Percentiles rank a stretch among this genome's conserved stretches.
These are phyloP conservation scores for Diplodia sapinea DNA, from an alignment of 2,329 filamentous ascomycete species.

Conservation along the genomic window DNA sequence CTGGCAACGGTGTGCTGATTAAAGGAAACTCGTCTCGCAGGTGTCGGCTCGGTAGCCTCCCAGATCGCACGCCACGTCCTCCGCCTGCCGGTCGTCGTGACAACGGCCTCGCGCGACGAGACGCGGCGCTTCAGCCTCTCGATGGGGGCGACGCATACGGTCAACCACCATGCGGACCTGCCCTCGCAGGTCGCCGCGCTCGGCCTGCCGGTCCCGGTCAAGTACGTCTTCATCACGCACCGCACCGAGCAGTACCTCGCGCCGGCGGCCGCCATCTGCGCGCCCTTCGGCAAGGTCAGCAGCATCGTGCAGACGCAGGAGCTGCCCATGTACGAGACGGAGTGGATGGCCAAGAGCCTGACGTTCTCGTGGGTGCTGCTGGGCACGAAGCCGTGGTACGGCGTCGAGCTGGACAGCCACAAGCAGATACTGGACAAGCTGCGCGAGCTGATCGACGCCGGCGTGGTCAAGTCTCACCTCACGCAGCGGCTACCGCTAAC, in stretches of 20 bases:
- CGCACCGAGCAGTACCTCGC: slow-evolving; percentile 51
- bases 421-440: slow-evolving; percentile 49
- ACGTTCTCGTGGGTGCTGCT: slow-evolving; percentile 53
- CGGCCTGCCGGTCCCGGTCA: slow-evolving; percentile 46
- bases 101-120: slow-evolving; percentile 52
- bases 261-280: slow-evolving; percentile 48
- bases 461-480: slow-evolving; percentile 49
- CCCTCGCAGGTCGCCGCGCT: slow-evolving; percentile 47
- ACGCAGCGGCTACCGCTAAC: slow-evolving; percentile 46
- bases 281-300: slow-evolving; percentile 54
- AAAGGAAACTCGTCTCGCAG: not conserved
- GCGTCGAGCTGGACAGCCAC: slow-evolving; percentile 49
- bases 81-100: slow-evolving; percentile 51
- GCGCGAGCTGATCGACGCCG: slow-evolving; percentile 44
- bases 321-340: slow-evolving; percentile 52
- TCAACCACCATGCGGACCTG: slow-evolving; percentile 52
- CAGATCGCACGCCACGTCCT: slow-evolving; percentile 53
- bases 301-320: slow-evolving; percentile 54
- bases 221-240: slow-evolving; percentile 53
- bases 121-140: slow-evolving; percentile 48
- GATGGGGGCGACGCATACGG: slow-evolving; percentile 53
- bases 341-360: slow-evolving; percentile 55
- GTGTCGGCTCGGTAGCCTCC: slow-evolving; percentile 51
- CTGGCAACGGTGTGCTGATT: not conserved
- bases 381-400: slow-evolving; percentile 51